Evolutionary conservation across 805 yeast species (phyloP), one percentile per base, ranked within the genome.

Genomic region (Wickerhamomyces queroliae): DNA sequence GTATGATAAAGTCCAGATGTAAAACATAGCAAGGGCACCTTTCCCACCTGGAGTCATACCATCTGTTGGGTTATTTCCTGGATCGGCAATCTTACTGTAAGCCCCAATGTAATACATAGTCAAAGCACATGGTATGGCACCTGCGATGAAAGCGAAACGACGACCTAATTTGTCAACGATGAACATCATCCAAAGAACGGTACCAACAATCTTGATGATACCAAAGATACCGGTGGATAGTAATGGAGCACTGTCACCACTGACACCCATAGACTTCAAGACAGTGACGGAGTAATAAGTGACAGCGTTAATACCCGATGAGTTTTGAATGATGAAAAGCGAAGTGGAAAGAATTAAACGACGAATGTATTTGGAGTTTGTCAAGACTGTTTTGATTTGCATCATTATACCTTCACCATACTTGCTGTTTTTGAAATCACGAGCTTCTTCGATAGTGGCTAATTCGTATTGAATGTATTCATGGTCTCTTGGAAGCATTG

Each of bases 221-320:
- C 80, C 80, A 50, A 72, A 72, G 34, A 74, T 55, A 38, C 78
- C 79, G 7, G 78, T 72, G 1, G 79, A 70, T 25, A 70, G 63
- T 24, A 74, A 58, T 5, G 66, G 64, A 0, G 76, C 64, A 38
- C 63, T 59, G 5, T 68, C 49, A 2, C 74, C 71, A 28, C 57
- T 56, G 11, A 74, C 63, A 12, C 80, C 80, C 33, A 74, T 60
- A 5, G 75, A 64, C 44, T 66, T 56, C 52, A 74, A 72, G 32
- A 75, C 62, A 3, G 70, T 63, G 15, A 75, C 75, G 9, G 78
- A 70, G 52, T 74, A 75, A 52, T 75, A 75, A 33, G 67, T 71
- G 41, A 73, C 61, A 28, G 77, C 75, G 45, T 71, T 66, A 51
- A 74, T 67, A 33, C 78, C 78, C 41, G 66, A 67, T 32, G 71